Evolutionary conservation across 1,284 basidiomycete genomes (phyloP), one percentile per base, ranked within the genome.

Genomic region (Anthracocystis walkeri): DNA sequence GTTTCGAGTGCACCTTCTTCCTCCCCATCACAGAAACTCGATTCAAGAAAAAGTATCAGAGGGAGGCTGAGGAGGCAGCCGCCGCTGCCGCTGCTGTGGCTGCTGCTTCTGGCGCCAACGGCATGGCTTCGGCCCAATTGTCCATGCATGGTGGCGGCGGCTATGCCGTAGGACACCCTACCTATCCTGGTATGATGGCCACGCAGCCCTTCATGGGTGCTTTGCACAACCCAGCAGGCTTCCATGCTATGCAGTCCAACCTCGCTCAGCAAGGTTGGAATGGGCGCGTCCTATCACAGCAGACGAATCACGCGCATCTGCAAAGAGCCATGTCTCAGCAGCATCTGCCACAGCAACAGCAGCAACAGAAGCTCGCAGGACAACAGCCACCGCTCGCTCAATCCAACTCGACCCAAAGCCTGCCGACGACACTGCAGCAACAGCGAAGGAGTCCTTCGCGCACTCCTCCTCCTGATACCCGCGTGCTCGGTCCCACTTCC

Each of bases 21-120:
- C 89, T 98, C 21, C 96, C 96, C 54, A 98, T 99, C 81, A 94
- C 95, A 20, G 96, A 98, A 86, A 99, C 95, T 0, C 90, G 95
- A 14, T 98, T 97, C 89, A 97, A 97, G 88, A 96, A 96, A 88
- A 93, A 94, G 87, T 91, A 92, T n/a, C 80, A 82, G 59, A 49
- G 75, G 14, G 77, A 81, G 79, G 72, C 89, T 48, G 91, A 91
- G 74, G 91, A 91, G 77, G 91, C 93, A 72, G 86, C 87, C 0
- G 87, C 87, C 0, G 75, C 76, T 3, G 74, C 71, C 0, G 78
- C 78, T 11, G 70, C 70, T 23, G 75, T 68, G 4, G 79, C 75
- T 21, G 75, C 61, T 41, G 58, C 72, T 8, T 72, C 69, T 5
- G 62, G 66, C 25, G 35, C 66, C 27, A 58, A 49, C 35, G 58